These are phyloP conservation scores for Pseudonitzschia delicatissima DNA, from an alignment of 108 stramenopile species.

Conservation along the genomic window DNA sequence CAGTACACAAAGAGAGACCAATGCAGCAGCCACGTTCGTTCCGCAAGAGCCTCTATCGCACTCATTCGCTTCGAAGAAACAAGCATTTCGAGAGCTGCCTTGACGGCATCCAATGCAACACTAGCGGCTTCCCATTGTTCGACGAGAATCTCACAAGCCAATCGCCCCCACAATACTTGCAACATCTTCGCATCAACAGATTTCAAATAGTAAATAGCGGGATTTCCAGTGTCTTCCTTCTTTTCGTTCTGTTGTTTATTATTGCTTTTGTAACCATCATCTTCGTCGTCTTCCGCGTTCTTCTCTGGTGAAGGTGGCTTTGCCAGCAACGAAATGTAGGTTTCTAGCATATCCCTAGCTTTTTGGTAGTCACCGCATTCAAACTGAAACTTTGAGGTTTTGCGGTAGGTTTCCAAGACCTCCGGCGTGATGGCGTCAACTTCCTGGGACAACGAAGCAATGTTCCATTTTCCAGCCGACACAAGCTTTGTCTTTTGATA, in stretches of 20 bases:
- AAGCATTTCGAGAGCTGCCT: conserved; percentile 75
- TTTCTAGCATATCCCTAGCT: conserved; percentile 75
- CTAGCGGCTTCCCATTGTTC: conserved; percentile 88
- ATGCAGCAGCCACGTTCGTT: conserved; percentile 97
- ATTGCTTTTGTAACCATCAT: conserved; percentile 21
- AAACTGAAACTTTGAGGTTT: conserved; percentile 91
- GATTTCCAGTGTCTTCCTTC: conserved; percentile 60
- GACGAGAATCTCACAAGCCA: conserved; percentile 89
- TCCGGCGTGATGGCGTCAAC: conserved; percentile 65
- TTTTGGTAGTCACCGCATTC: conserved; percentile 91
- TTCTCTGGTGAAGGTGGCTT: conserved; percentile 48
- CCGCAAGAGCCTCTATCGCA: conserved; percentile 88
- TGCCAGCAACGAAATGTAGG: conserved; percentile 82
- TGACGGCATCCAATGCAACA: conserved; percentile 80
- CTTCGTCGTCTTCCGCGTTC: conserved; percentile 55
- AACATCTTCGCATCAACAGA: conserved; percentile 60
- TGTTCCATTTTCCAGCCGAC: conserved; percentile 73
- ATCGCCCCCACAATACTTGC: conserved; percentile 89
- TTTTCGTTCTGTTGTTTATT: conserved; percentile 26
- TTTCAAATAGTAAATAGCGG: conserved; percentile 78
- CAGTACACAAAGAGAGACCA: conserved; percentile 99
- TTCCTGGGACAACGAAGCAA: conserved; percentile 49
- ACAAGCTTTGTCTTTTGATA: conserved; percentile 59
- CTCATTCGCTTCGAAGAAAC: conserved; percentile 55
- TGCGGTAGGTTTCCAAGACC: conserved; percentile 68